Evolutionary conservation across 352 stramenopile genomes (phyloP), one percentile per base, ranked within the genome.

Genomic region (Phytophthora meadii): DNA sequence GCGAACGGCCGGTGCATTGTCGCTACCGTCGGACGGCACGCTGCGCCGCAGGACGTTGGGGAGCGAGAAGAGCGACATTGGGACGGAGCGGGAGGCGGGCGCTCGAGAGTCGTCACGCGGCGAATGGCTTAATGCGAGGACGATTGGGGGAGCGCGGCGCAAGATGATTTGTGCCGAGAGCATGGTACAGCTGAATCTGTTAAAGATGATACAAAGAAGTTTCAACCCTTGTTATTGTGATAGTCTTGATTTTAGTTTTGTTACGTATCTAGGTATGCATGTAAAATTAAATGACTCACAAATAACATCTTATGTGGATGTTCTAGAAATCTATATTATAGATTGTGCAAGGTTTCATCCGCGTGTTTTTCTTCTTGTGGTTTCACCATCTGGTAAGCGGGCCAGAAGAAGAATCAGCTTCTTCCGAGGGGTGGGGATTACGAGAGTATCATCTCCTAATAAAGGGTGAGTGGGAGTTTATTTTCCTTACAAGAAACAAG

Each of bases 61-160:
- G 48, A 94, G 73, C 54, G 82, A 93, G 76, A 94, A 93, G 70
- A 89, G 87, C 71, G 86, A 90, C 82, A 93, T 93, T 15, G 53
- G 10, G 4, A n/a, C 11, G 30, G 30, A 36, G 30, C 30, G 8
- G 27, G 30, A 37, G 8, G 24, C 24, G 44, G 37, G 15, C 10
- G 30, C 30, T 36, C 30, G 30, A 36, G 34, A 45, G 65, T 73
- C 65, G 61, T 72, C 47, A 62, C 45, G 44, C 28, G 32, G 58
- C 8, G 42, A 72, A 74, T 77, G 70, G 65, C 60, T 64, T 67
- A 72, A 77, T 74, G 63, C 22, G 36, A 12, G 28, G 36, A 52
- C 28, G 51, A 68, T 44, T 63, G 54, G 61, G 66, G 60, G 54
- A 57, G 57, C 50, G 39, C 36, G 30, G 15, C 40, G 34, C 46